Conservation (phyloP, 495 filamentous ascomycete genomes). For the Aspergillus steynii region DNA sequence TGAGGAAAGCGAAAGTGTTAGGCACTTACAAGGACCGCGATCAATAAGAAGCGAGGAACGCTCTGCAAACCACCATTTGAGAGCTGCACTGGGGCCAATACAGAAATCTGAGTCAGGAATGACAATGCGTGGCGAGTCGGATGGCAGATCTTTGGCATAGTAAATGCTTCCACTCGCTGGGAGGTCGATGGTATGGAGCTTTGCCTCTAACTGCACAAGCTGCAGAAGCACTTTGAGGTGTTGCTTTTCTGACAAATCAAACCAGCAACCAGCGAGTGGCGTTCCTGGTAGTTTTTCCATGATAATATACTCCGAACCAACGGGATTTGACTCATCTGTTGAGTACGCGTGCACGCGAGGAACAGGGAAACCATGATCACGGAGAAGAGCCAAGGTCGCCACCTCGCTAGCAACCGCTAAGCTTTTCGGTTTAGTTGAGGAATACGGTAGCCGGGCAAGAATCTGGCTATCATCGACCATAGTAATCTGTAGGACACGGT, state of each 20-base stretch:
- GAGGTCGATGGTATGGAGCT: conserved; percentile 20
- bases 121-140: conserved; percentile 8
- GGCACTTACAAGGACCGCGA: conserved; percentile 15
- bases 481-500: conserved; percentile 15
- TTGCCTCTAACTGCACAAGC: conserved; percentile 23
- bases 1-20: conserved; percentile 3
- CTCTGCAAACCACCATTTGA: conserved; percentile 10
- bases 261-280: conserved; percentile 21
- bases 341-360: conserved; percentile 26
- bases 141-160: conserved; percentile 12
- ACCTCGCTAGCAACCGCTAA: conserved; percentile 14
- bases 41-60: conserved; percentile 7
- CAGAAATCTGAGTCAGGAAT: conserved; percentile 12
- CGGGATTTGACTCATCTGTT: conserved; percentile 22
- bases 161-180: conserved; percentile 24
- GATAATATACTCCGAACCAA: conserved; percentile 34
- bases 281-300: conserved; percentile 28
- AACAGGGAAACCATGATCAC: conserved; percentile 16
- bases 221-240: conserved; percentile 21
- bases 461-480: conserved; percentile 12
- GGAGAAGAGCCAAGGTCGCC: conserved; percentile 11
- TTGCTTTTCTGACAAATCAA: conserved; percentile 16
- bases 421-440: conserved; percentile 11
- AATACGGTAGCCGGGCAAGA: conserved; percentile 15
- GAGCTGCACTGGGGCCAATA: conserved; percentile 12